phyloP scores from a whole-genome alignment of 148 eudicot genomes.

The Fagopyrum esculentum region DNA sequence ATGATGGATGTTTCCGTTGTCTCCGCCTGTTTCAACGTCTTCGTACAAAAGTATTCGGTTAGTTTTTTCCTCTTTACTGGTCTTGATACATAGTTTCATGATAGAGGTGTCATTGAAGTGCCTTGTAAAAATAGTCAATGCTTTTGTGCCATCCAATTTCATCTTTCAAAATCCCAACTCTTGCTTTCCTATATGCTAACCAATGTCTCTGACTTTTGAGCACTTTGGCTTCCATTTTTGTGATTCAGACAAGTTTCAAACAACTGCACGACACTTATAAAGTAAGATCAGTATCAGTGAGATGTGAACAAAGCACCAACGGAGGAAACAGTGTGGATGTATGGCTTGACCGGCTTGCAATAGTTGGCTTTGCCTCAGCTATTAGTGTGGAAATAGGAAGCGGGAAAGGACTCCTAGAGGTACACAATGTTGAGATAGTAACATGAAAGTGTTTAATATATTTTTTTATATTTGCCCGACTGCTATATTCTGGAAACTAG shows the following conservation, averaged over 20 bases:
- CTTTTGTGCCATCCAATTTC: too few species aligned
- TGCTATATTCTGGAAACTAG: not conserved
- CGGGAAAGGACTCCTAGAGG: slow-evolving; percentile 93
- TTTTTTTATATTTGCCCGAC: not conserved
- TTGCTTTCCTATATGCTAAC: not conserved
- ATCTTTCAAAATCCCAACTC: not conserved
- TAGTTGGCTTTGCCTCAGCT: slow-evolving; percentile 70
- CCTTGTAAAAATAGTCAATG: not conserved
- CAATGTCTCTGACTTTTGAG: not conserved
- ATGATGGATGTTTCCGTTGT: not conserved
- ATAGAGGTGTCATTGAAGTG: not conserved
- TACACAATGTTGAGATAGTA: slow-evolving; percentile 17
- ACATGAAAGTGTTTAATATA: not conserved
- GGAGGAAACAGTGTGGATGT: slow-evolving; percentile 54
- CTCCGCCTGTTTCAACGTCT: not conserved
- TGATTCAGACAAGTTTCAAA: slow-evolving; percentile 29
- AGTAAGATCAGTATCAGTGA: slow-evolving; percentile 37
- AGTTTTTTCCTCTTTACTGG: not conserved
- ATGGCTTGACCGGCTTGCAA: slow-evolving; percentile 49
- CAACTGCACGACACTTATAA: slow-evolving; percentile 25
- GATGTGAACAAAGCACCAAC: slow-evolving; percentile 67
- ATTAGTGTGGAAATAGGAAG: slow-evolving; percentile 71
- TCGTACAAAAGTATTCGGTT: not conserved
- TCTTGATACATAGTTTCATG: too few species aligned
- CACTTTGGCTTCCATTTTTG: slow-evolving; percentile 24